Base-by-base conservation (phyloP, 768 basidiomycete species). In the Favolaschia claudopus region DNA sequence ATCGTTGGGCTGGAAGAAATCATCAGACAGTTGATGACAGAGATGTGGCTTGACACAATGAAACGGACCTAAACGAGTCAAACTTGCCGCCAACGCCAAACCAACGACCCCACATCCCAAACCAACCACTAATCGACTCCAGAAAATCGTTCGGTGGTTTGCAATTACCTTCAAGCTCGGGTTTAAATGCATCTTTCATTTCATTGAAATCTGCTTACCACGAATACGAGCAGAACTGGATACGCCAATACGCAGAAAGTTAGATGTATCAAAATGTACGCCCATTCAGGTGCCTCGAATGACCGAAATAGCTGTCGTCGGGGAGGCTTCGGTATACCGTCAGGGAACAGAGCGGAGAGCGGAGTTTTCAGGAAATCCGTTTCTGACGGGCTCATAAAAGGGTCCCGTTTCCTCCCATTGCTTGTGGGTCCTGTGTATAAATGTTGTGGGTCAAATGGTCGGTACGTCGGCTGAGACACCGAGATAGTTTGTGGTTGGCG, bases 81-180 rank as follows among this genome's bases (percentile, higher is more conserved):
- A 60, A 58, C 70, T 77, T 34, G 68, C 56, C 0, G 74, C 76
- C 22, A 79, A 62, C 3, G 62, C 56, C 4, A 76, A 38, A 8
- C 79, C 78, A 20, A 73, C 53, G 7, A 74, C 22, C 1, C 76
- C 72, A 55, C 73, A 76, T 20, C 73, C 77, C n/a, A 69, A 43
- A 15, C 72, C 72, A 8, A 78, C 72, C 3, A 76, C 58, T n/a
- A 75, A 64, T 31, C 79, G 73, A 47, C 78, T 72, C 79, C 79
- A 79, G 48, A 78, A 81, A 5, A 81, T 46, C 4, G 74, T 63
- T 37, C 58, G 69, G n/a, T 69, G 63, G 15, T 60, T 62, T 1
- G 76, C 73, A 3, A 75, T 55, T 0, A 70, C n/a, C n/a, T n/a
- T n/a, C n/a, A n/a, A n/a, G n/a, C n/a, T n/a, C n/a, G n/a, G n/a